Percentiles rank a stretch among this genome's conserved stretches.
phyloP scores from a whole-genome alignment of 768 basidiomycete genomes.

The Serendipita sp. region DNA sequence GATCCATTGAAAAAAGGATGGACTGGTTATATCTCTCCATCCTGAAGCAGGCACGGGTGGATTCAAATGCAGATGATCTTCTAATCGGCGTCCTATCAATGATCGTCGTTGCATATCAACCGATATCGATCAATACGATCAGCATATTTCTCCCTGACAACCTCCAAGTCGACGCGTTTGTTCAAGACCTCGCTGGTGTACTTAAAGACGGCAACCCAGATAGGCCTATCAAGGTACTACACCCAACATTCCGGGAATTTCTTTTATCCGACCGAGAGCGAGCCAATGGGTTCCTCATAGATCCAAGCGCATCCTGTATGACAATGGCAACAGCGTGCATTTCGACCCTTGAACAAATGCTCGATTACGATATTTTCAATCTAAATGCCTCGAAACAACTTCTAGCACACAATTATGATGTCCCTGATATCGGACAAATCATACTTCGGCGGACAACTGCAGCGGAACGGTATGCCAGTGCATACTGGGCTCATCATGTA shows the following conservation, averaged over 20 bases:
- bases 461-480: not conserved
- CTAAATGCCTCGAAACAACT: not conserved
- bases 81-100: too few species aligned
- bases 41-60: not conserved
- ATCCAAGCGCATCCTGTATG: not conserved
- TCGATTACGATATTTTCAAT: not conserved
- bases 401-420: not conserved
- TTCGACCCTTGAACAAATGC: too few species aligned
- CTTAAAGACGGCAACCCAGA: not conserved
- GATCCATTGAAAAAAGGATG: not conserved
- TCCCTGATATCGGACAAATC: not conserved
- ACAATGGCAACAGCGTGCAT: too few species aligned
- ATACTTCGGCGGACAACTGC: not conserved
- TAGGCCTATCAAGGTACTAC: not conserved
- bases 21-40: not conserved
- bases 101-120: too few species aligned
- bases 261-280: not conserved
- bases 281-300: not conserved
- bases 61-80: not conserved
- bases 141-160: not conserved
- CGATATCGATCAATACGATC: not conserved
- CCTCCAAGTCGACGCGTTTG: not conserved
- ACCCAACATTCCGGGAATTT: not conserved
- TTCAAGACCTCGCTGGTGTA: not conserved
- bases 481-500: not conserved